Evolutionary conservation across 2,329 filamentous ascomycete genomes (phyloP).

Genomic region (Cladophialophora exuberans): DNA sequence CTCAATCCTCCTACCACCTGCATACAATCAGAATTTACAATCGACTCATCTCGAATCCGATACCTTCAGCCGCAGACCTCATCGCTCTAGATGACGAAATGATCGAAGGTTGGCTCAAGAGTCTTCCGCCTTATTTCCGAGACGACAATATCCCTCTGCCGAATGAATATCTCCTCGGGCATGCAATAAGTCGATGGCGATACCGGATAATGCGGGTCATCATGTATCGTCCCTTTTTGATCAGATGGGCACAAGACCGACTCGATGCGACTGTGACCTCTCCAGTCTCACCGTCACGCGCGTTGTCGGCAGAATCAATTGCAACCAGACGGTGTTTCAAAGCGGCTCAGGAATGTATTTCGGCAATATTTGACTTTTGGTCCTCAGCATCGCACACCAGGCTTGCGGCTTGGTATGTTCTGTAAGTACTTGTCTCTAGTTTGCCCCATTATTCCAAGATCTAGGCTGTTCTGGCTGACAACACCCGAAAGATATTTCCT

Average conservation of each 20-base stretch:
- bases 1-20: slow-evolving; percentile 48
- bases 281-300: slow-evolving; percentile 33
- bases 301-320: slow-evolving; percentile 43
- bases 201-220: slow-evolving; percentile 50
- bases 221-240: slow-evolving; percentile 47
- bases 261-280: slow-evolving; percentile 14
- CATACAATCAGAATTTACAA: slow-evolving; percentile 50
- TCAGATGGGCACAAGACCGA: slow-evolving; percentile 36
- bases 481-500: slow-evolving; percentile 44
- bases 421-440: slow-evolving; percentile 32
- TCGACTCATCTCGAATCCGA: slow-evolving; percentile 48
- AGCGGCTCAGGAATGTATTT: slow-evolving; percentile 46
- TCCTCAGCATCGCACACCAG: slow-evolving; percentile 44
- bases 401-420: slow-evolving; percentile 50
- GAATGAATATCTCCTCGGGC: slow-evolving; percentile 43
- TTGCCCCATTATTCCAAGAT: neutral
- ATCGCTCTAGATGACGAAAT: slow-evolving; percentile 43
- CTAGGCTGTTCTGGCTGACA: neutral
- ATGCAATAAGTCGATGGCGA: slow-evolving; percentile 47
- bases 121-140: slow-evolving; percentile 46
- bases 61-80: slow-evolving; percentile 46
- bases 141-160: slow-evolving; percentile 40
- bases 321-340: slow-evolving; percentile 46
- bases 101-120: slow-evolving; percentile 48
- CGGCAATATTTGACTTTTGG: slow-evolving; percentile 47